Evolutionary conservation across 106 monocot species (phyloP).

Genomic region (Acorus calamus): DNA sequence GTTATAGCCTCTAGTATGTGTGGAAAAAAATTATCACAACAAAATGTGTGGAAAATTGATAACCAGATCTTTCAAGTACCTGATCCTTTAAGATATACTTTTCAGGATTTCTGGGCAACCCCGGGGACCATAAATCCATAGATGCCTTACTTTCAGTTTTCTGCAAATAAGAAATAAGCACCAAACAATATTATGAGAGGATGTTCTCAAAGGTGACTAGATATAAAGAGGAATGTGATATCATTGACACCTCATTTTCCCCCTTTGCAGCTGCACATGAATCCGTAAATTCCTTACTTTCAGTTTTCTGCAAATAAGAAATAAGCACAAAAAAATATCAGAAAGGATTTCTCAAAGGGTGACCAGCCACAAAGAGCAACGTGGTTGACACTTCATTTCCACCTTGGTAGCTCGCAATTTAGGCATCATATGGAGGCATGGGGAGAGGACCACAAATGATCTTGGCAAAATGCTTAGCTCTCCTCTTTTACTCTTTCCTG

Average conservation of each 20-base stretch:
- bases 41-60: too few relatives aligned
- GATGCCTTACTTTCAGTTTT: conserved; percentile 32
- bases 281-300: conserved; percentile 10
- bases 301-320: conserved; percentile 32
- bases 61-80: conserved; percentile 22
- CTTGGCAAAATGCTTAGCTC: conserved; percentile 89
- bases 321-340: not conserved
- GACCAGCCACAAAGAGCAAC: too few relatives aligned
- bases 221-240: too few relatives aligned
- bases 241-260: not conserved
- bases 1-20: too few relatives aligned
- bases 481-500: conserved; percentile 92
- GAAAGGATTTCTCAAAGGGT: too few relatives aligned
- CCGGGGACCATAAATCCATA: conserved; percentile 44
- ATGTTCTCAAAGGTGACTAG: too few relatives aligned
- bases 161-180: conserved; percentile 10
- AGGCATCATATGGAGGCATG: conserved; percentile 99
- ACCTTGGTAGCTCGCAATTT: conserved; percentile 51
- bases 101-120: conserved; percentile 81
- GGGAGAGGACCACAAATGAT: conserved; percentile 63
- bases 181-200: too few relatives aligned
- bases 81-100: conserved; percentile 83
- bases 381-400: not conserved
- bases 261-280: conserved; percentile 41
- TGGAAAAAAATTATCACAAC: too few relatives aligned